phyloP scores from a whole-genome alignment of 73 alveolate species.

The Breviolum minutum region DNA sequence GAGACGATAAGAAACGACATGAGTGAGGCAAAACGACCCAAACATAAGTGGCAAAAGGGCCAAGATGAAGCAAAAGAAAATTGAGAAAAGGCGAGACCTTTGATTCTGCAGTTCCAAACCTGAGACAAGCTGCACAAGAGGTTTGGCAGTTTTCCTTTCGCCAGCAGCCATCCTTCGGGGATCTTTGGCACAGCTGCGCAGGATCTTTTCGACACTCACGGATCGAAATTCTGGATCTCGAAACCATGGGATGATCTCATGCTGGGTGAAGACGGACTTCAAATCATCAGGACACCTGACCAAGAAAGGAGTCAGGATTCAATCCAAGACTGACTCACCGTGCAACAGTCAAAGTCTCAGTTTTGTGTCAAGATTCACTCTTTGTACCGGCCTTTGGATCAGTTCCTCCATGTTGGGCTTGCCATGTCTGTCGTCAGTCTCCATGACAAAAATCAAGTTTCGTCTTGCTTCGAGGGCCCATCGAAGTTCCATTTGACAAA shows the following conservation, averaged over 20 bases:
- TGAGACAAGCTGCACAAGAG: conserved; percentile 3
- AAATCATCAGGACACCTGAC: conserved; percentile 41
- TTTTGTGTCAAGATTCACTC: too few species aligned
- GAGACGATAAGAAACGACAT: background rate
- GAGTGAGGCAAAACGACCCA: background rate
- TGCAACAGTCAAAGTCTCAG: too few species aligned
- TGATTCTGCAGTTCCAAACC: too few species aligned
- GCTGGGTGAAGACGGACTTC: conserved; percentile 44
- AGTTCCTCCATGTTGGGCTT: conserved; percentile 65
- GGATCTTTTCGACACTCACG: conserved; percentile 57
- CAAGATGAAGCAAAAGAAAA: too few species aligned
- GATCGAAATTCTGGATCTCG: conserved; percentile 76
- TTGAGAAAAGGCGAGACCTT: too few species aligned
- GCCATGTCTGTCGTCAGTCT: conserved; percentile 85
- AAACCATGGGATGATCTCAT: conserved; percentile 68
- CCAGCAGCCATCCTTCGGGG: conserved; percentile 24
- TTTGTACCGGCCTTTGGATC: conserved; percentile 12
- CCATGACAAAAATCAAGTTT: conserved; percentile 55
- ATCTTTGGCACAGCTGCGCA: conserved; percentile 22
- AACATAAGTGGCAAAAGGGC: too few species aligned
- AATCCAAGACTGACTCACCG: too few species aligned
- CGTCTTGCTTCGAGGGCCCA: conserved; percentile 58
- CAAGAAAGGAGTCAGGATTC: background rate
- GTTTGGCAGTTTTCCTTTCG: conserved; percentile 20
- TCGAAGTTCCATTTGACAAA: conserved; percentile 66